phyloP scores from a whole-genome alignment of 768 basidiomycete species.

The Arthromyces matolae region DNA sequence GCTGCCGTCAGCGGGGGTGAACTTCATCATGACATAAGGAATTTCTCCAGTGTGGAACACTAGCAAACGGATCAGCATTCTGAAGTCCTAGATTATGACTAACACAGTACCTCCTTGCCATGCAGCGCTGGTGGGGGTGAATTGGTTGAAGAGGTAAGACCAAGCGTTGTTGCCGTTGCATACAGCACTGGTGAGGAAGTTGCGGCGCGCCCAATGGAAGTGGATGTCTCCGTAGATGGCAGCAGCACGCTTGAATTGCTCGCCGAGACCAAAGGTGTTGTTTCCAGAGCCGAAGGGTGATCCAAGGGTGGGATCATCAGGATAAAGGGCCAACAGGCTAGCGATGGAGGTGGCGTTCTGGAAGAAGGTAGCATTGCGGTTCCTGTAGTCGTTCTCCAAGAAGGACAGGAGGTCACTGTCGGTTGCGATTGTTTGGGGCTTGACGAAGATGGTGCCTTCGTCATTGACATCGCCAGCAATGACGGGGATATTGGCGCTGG shows the following conservation, averaged over 20 bases:
- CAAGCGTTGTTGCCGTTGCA: slow-evolving; percentile 12
- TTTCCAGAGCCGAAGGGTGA: slow-evolving; percentile 42
- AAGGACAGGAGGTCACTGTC: slow-evolving; percentile 16
- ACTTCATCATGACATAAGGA: slow-evolving; percentile 19
- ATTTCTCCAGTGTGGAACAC: slow-evolving; percentile 18
- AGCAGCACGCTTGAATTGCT: slow-evolving; percentile 18
- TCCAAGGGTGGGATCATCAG: slow-evolving; percentile 35
- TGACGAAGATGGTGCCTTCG: slow-evolving; percentile 20
- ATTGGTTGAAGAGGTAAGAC: slow-evolving; percentile 16
- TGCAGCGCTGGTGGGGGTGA: slow-evolving; percentile 6
- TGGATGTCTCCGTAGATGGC: slow-evolving; percentile 20
- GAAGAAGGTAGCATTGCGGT: slow-evolving; percentile 19
- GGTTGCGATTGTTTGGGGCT: slow-evolving; percentile 15
- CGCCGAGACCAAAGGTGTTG: slow-evolving; percentile 31
- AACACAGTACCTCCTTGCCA: slow-evolving; percentile 18
- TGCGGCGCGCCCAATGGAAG: slow-evolving; percentile 18
- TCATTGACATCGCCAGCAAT: slow-evolving; percentile 18
- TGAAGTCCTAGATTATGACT: not conserved
- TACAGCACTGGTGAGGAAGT: slow-evolving; percentile 12
- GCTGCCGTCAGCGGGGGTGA: slow-evolving; percentile 10
- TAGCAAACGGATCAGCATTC: not conserved
- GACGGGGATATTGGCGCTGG: slow-evolving; percentile 18
- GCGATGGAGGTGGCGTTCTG: slow-evolving; percentile 16
- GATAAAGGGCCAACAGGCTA: slow-evolving; percentile 34
- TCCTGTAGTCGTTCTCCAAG: slow-evolving; percentile 19